Evolutionary conservation across 768 basidiomycete species (phyloP), one percentile per base, ranked within the genome.

Genomic region (Phaeotremella skinneri): DNA sequence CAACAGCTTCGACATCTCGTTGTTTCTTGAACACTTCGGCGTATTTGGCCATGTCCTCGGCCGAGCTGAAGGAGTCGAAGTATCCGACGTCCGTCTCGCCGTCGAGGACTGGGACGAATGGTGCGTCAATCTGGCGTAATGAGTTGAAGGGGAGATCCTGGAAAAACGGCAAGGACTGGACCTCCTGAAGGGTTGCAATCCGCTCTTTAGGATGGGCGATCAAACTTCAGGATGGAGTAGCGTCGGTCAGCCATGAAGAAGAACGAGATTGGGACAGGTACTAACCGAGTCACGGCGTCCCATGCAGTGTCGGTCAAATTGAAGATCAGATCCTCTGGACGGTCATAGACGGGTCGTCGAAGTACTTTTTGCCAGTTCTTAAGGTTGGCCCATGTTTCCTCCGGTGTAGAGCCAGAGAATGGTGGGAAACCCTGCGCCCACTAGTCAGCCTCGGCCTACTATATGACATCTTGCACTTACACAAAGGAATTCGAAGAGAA

Each of bases 1-100:
- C 85, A 17, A 97, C 89, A 56, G 83, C 83, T 25, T 94, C 94
- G 25, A 99, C 93, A 73, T 97, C 93, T 70, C 79, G 81, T 79
- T 97, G 92, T 79, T 98, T 99, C 81, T 96, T 96, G 78, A 89
- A 85, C 5, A 99, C 96, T 76, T 99, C 94, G 11, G 93, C 91
- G 73, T 98, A 98, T 79, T 98, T 98, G 50, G 90, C 91, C 93
- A 97, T 97, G 73, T 98, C 94, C 58, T 93, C 90, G 3, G 83
- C 79, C 2, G 84, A 87, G 1, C 87, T 87, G 75, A 78, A 78
- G 41, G 61, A 60, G 55, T 65, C 67, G 56, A 67, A 68, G 59
- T 68, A 68, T 17, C 91, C 92, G 1, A 92, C 91, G 72, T 99
- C 96, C 58, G 90, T 82, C 70, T 98, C 96, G 7, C 87, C 89